phyloP scores from a whole-genome alignment of 2,329 filamentous ascomycete species.

The Nemania abortiva region DNA sequence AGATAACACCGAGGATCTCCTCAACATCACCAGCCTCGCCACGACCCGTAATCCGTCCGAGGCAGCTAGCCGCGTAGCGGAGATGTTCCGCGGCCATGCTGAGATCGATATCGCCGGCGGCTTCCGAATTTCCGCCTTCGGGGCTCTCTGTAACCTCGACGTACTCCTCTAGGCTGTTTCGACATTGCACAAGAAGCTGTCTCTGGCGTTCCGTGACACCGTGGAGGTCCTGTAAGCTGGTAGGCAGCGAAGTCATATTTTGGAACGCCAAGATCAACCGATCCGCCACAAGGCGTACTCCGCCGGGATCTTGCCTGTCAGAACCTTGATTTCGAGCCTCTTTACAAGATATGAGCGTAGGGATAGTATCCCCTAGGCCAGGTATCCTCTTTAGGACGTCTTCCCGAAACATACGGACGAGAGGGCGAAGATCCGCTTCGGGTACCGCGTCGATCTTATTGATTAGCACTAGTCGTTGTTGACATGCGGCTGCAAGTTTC shows the following conservation, averaged over 20 bases:
- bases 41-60: slow-evolving; percentile 89
- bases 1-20: slow-evolving; percentile 94
- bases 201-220: slow-evolving; percentile 92
- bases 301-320: slow-evolving; percentile 65
- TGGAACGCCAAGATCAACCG: slow-evolving; percentile 76
- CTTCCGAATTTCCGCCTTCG: slow-evolving; percentile 32
- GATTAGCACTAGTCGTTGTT: slow-evolving; percentile 65
- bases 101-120: slow-evolving; percentile 74
- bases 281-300: slow-evolving; percentile 76
- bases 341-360: slow-evolving; percentile 79
- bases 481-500: slow-evolving; percentile 62
- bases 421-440: slow-evolving; percentile 50
- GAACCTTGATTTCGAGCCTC: slow-evolving; percentile 58
- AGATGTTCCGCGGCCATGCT: slow-evolving; percentile 92
- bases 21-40: slow-evolving; percentile 91
- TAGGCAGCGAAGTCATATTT: slow-evolving; percentile 76
- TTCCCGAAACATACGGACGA: slow-evolving; percentile 58
- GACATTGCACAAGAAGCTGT: slow-evolving; percentile 80
- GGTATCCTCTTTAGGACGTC: slow-evolving; percentile 57
- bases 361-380: slow-evolving; percentile 54
- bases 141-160: slow-evolving; percentile 65
- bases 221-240: slow-evolving; percentile 83
- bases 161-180: slow-evolving; percentile 79
- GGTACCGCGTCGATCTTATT: slow-evolving; percentile 71
- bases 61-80: slow-evolving; percentile 79